These are phyloP conservation scores for Kurtzmaniella quercitrusa DNA, from an alignment of 1,139 yeast species.

Conservation along the genomic window DNA sequence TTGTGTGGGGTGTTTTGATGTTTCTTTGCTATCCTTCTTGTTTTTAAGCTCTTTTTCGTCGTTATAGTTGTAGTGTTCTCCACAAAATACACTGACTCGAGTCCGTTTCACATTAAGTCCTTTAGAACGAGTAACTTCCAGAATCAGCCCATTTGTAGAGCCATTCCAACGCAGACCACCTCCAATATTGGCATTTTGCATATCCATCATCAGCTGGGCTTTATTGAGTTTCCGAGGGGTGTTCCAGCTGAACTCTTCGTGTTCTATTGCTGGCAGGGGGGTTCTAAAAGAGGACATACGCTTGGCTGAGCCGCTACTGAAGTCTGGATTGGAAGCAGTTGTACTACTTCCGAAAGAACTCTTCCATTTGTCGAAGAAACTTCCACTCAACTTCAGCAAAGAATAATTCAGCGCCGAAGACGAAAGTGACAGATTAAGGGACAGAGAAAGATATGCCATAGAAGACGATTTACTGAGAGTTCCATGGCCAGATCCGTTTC, in stretches of 20 bases:
- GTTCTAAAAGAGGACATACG: conserved; percentile 23
- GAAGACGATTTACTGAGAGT: conserved; percentile 36
- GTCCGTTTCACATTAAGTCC: conserved; percentile 1
- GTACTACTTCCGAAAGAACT: conserved; percentile 21
- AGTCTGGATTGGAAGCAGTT: background rate
- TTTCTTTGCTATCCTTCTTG: too few relatives aligned
- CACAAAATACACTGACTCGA: background rate
- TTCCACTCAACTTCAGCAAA: conserved; percentile 38
- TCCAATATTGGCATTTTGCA: conserved; percentile 16
- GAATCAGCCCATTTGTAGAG: background rate
- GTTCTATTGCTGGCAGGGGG: conserved; percentile 46
- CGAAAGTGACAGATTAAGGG: conserved; percentile 33
- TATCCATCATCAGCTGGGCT: conserved; percentile 38
- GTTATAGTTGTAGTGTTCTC: background rate
- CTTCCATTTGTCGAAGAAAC: conserved; percentile 47
- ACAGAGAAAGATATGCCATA: conserved; percentile 41
- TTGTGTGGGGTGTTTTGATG: too few relatives aligned
- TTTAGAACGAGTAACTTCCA: background rate
- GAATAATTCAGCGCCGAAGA: conserved; percentile 39
- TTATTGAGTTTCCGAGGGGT: conserved; percentile 25
- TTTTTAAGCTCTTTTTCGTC: conserved; percentile 1
- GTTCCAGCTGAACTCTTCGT: conserved; percentile 40
- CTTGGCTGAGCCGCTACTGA: background rate
- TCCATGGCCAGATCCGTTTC: conserved; percentile 4
- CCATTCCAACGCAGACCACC: background rate